Evolutionary conservation across 345 rosid genomes (phyloP), one percentile per base, ranked within the genome.

Genomic region (Melaleuca alternifolia): DNA sequence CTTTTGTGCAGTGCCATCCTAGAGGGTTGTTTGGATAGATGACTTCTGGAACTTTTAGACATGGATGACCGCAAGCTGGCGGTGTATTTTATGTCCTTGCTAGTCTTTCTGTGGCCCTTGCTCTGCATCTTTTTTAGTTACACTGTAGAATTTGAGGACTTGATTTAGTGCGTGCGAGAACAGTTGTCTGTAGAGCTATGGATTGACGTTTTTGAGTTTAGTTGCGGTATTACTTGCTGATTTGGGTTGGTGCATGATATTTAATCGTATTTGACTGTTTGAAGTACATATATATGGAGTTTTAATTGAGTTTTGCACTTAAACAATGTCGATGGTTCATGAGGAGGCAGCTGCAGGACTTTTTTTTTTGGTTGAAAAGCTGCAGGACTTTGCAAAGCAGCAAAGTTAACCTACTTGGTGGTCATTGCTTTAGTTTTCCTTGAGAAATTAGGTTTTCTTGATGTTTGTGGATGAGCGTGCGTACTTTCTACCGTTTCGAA

Each of bases 1-100:
- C 26, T 57, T 86, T 71, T 53, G 24, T 88, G 86, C 81, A 88
- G 90, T 88, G 90, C 90, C 90, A 77, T 88, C 90, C 26, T 88
- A 84, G 82, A 30, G 30, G 62, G 8, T 13, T 9, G 56, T 30
- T 83, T 21, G 50, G 57, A 89, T 89, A 79, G 91, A 85, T 71
- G 90, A 89, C 86, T 84, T 21, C 30, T 51, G 37, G 16, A 56
- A 15, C 23, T 61, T 37, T 41, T 71, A 12, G 79, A 5, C 79
- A 71, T 71, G 79, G 26, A 71, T 10, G 12, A 46, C 24, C 33
- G 6, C 77, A 65, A 65, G 79, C 79, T 71, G 79, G 79, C 16
- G 12, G 79, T 12, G 46, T 62, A 62, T 62, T 21, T 62, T 62
- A 16, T 33, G 77, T 65, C 46, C 76, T 16, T 2, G 23, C 16